Percentiles rank a stretch among this genome's conserved stretches.
These are phyloP conservation scores for Ceratobasidium theobromae DNA, from an alignment of 1,284 basidiomycete species.

Conservation along the genomic window DNA sequence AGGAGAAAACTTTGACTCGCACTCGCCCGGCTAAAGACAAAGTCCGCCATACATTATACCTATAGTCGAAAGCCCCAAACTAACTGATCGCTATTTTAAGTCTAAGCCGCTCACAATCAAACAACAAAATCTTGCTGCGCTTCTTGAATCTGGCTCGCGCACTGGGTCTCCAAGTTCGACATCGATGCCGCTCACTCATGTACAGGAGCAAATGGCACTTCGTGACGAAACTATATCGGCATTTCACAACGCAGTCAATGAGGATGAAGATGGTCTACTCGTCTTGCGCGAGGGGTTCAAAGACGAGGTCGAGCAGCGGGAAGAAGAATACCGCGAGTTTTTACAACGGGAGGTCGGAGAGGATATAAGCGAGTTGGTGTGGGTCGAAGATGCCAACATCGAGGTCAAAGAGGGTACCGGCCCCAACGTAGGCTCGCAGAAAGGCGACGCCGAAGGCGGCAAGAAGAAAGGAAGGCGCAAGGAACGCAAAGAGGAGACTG, in stretches of 20 bases:
- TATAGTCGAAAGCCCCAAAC: constrained; percentile 17
- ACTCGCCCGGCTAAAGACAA: constrained; percentile 46
- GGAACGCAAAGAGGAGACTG: constrained; percentile 56
- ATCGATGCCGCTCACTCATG: constrained; percentile 61
- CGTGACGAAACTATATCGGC: constrained; percentile 83
- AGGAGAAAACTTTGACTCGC: constrained; percentile 20
- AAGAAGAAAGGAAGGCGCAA: constrained; percentile 42
- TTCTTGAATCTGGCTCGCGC: constrained; percentile 53
- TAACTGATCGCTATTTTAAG: constrained; percentile 39
- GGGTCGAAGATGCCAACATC: constrained; percentile 40
- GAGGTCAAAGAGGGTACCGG: constrained; percentile 46
- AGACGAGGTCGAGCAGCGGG: constrained; percentile 72
- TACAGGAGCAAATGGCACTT: constrained; percentile 74
- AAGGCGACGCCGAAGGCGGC: constrained; percentile 39
- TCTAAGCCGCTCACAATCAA: constrained; percentile 64
- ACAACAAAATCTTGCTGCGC: constrained; percentile 58
- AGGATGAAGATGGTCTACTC: constrained; percentile 56
- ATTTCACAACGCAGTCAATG: constrained; percentile 60
- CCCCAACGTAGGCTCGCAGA: neutral
- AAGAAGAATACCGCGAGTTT: constrained; percentile 79
- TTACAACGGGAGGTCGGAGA: constrained; percentile 80
- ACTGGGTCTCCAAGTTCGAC: constrained; percentile 51
- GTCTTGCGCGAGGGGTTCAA: constrained; percentile 73
- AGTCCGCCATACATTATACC: constrained; percentile 44
- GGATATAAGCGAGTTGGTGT: constrained; percentile 60